These are phyloP conservation scores for Xylariaceae sp. DNA, from an alignment of 2,329 filamentous ascomycete species.

Conservation along the genomic window DNA sequence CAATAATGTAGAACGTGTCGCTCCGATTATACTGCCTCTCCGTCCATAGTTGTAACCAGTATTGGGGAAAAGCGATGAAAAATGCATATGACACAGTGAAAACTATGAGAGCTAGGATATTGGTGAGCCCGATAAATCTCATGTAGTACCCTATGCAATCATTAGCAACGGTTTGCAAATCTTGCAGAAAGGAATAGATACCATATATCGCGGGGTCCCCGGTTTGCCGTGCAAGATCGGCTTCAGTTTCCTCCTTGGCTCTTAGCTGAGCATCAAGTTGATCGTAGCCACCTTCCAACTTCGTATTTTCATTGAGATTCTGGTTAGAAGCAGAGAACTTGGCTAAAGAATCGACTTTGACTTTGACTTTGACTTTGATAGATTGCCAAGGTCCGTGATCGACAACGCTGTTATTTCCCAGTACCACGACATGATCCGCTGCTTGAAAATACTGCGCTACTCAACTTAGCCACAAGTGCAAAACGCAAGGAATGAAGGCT, in stretches of 20 bases:
- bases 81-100: conserved; percentile 41
- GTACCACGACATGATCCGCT: conserved; percentile 51
- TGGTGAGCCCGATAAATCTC: conserved; percentile 31
- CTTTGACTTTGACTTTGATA: conserved; percentile 42
- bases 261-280: conserved; percentile 16
- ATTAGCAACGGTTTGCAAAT: not conserved
- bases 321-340: conserved; percentile 39
- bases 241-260: conserved; percentile 18
- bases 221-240: conserved; percentile 36
- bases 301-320: conserved; percentile 2
- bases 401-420: conserved; percentile 45
- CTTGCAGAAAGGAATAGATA: conserved; percentile 26
- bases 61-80: conserved; percentile 47
- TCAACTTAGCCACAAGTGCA: not conserved
- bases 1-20: conserved; percentile 44
- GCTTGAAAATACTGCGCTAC: conserved; percentile 46
- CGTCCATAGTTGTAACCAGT: conserved; percentile 51
- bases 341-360: conserved; percentile 44
- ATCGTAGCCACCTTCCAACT: not conserved
- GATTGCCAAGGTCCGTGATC: conserved; percentile 50
- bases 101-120: conserved; percentile 37
- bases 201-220: conserved; percentile 48
- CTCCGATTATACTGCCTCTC: conserved; percentile 37
- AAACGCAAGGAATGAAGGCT: not conserved
- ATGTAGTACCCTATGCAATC: conserved; percentile 16